These are phyloP conservation scores for Ogataea siamensis DNA, from an alignment of 805 yeast species.

Conservation along the genomic window DNA sequence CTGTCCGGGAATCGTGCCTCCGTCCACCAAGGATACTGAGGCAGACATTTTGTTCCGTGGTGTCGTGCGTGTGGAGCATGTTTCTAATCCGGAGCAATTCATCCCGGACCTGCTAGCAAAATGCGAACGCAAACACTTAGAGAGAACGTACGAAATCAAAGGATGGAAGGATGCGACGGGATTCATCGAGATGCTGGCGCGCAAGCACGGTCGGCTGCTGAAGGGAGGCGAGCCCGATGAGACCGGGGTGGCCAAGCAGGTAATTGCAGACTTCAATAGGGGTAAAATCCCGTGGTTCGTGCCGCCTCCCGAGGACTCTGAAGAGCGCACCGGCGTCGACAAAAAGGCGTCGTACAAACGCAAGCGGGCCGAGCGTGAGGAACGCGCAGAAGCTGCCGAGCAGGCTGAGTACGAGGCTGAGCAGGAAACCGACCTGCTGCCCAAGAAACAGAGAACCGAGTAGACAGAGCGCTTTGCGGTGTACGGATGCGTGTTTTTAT, in stretches of 20 bases:
- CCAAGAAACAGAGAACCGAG: constrained; percentile 21
- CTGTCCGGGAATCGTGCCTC: constrained; percentile 99
- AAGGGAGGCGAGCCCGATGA: constrained; percentile 99
- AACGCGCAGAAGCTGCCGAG: constrained; percentile 29
- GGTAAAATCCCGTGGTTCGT: constrained; percentile 99
- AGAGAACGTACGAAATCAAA: constrained; percentile 89
- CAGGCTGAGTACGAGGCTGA: constrained; percentile 29
- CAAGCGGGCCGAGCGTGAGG: constrained; percentile 50
- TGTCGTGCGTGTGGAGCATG: constrained; percentile 98
- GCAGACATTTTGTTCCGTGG: constrained; percentile 93
- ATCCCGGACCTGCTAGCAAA: constrained; percentile 82
- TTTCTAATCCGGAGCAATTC: constrained; percentile 90
- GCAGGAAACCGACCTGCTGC: constrained; percentile 19
- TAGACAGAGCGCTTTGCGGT: constrained; percentile 13
- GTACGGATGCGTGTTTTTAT: constrained; percentile 4
- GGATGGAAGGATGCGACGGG: constrained; percentile 84
- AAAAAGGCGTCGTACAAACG: constrained; percentile 53
- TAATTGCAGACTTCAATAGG: constrained; percentile 91
- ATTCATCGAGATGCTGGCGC: constrained; percentile 85
- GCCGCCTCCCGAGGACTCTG: constrained; percentile 80
- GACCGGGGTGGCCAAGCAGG: constrained; percentile 84
- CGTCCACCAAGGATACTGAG: constrained; percentile 83
- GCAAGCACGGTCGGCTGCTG: constrained; percentile 87
- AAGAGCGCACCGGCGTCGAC: constrained; percentile 55
- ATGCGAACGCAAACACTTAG: constrained; percentile 86